These are phyloP conservation scores for Plasmodium fragile DNA, from an alignment of 169 alveolate genomes.

Conservation along the genomic window DNA sequence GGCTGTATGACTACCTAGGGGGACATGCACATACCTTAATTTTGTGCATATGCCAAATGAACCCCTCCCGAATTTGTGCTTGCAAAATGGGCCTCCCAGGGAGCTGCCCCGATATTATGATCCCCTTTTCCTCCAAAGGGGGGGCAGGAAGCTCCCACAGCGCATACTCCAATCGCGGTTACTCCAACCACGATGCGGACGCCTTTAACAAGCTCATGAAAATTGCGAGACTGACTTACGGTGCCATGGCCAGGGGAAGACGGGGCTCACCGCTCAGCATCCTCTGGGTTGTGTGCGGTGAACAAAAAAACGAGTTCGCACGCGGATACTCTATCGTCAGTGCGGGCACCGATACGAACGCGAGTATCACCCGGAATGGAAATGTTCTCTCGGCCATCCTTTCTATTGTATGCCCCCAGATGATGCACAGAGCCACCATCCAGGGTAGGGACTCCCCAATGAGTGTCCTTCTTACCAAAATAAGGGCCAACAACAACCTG, in stretches of 20 bases:
- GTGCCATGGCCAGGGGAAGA: slow-evolving; percentile 6
- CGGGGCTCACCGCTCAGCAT: not conserved
- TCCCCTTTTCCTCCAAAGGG: not conserved
- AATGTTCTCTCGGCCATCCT: not conserved
- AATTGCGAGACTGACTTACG: slow-evolving; percentile 15
- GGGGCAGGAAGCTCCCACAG: not conserved
- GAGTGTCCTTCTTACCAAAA: slow-evolving; percentile 7
- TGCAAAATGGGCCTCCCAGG: not conserved
- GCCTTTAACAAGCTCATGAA: slow-evolving; percentile 7
- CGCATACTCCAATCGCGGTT: not conserved
- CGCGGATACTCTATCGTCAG: not conserved
- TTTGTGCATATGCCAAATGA: slow-evolving; percentile 9
- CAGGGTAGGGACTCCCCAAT: not conserved
- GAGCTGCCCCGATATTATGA: not conserved
- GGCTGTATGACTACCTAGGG: slow-evolving; percentile 28
- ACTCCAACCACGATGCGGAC: not conserved
- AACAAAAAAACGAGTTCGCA: slow-evolving; percentile 4
- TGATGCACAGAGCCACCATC: not conserved
- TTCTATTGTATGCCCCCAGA: not conserved
- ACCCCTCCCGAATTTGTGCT: not conserved
- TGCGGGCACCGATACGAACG: not conserved
- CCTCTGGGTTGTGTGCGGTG: slow-evolving; percentile 30
- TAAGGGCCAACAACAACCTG: slow-evolving; percentile 2
- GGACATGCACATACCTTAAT: slow-evolving; percentile 34
- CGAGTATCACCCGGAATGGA: not conserved